Base-by-base conservation (phyloP, 495 filamentous ascomycete genomes). In the Aspergillus egyptiacus region DNA sequence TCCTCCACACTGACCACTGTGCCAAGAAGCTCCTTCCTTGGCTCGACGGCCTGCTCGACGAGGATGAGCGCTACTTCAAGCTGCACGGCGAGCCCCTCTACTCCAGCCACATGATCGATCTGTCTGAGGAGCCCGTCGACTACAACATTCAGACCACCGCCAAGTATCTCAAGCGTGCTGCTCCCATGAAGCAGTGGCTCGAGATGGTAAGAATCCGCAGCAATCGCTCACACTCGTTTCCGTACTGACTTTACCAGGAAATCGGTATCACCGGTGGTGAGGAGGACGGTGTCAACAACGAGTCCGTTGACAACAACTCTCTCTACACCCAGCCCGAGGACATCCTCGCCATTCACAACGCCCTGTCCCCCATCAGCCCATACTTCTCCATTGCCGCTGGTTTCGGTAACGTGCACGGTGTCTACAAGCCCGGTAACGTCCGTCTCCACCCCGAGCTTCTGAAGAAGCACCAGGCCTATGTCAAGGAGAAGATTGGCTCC, bases 351-450 rank as follows among this genome's bases (percentile, higher is more conserved):
- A 94, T 96, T 72, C 86, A 93, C 73, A 78, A 87, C 62, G 80
- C 84, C 45, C 81, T 96, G 45, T 69, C 77, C 50, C 69, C 85
- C 46, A 85, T 97, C 75, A 89, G 83, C 57, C 86, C 85, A 48
- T 93, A 93, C 78, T 98, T 96, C 82, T 90, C 86, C 61, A 96
- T 97, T 64, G 94, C 94, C 59, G 93, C 93, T 64, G 93, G 88
- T 57, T 97, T 96, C 76, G 93, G 91, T 61, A 99, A 99, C 68
- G 91, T 97, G 24, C 94, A 99, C 78, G 93, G 93, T 69, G 93
- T 99, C 53, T 97, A 99, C 80, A 91, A 95, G 75, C 94, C 94
- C 47, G 93, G 94, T 54, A 98, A 98, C 68, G 93, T 97, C 66
- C 84, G 84, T 66, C 84, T 97, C 32, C 89, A 95, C 72, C 93